A percentile compares a stretch with the other conserved stretches of the same genome.
phyloP scores from a whole-genome alignment of 805 yeast genomes.

The Candida oleophila region DNA sequence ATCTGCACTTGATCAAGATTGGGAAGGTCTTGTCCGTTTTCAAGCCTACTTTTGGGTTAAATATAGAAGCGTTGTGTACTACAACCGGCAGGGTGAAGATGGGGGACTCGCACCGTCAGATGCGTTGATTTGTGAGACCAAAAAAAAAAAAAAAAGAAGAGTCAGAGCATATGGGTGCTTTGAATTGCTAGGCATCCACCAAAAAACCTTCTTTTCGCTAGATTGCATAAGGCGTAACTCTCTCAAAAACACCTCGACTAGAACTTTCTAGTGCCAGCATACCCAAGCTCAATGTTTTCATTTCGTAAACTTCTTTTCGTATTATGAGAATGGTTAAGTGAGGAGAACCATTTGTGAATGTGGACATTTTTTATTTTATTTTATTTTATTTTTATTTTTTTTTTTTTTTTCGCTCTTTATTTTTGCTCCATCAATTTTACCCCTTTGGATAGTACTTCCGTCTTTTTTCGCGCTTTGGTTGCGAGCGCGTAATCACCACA shows the following conservation, averaged over 20 bases:
- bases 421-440: background rate
- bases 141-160: background rate
- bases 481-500: background rate
- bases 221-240: no score
- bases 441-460: background rate
- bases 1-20: background rate
- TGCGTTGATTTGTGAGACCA: no score
- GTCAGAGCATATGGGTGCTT: background rate
- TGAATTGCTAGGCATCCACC: no score
- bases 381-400: background rate
- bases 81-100: background rate
- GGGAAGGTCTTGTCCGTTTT: background rate
- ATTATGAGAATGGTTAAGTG: no score
- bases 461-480: conserved; percentile 2
- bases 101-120: no score
- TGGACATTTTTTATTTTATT: background rate
- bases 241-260: no score
- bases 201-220: no score
- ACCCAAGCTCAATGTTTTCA: background rate
- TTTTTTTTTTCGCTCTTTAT: background rate
- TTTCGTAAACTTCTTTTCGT: background rate
- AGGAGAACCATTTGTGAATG: background rate
- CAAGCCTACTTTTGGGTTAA: background rate
- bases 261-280: no score
- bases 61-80: background rate